These are phyloP conservation scores for Termitomyces sp. DNA, from an alignment of 768 basidiomycete species.

Conservation along the genomic window DNA sequence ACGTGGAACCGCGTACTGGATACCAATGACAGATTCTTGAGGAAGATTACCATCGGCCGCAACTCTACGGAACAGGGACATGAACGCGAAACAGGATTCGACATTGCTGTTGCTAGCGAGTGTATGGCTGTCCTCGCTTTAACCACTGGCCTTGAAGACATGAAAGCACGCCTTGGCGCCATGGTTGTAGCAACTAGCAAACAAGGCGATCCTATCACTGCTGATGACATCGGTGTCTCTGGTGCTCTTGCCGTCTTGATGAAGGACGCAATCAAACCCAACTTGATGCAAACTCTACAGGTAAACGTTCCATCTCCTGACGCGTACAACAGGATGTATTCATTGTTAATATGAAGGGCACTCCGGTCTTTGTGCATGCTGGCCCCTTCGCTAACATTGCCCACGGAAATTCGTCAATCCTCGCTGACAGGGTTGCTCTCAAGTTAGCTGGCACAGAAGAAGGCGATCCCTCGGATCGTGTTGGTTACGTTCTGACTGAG, in stretches of 20 bases:
- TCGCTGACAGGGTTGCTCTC: conserved; percentile 94
- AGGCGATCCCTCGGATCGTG: conserved; percentile 74
- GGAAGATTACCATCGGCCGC: conserved; percentile 91
- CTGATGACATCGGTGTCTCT: conserved; percentile 93
- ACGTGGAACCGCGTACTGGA: conserved; percentile 98
- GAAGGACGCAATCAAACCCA: conserved; percentile 99
- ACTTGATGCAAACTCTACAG: conserved; percentile 97
- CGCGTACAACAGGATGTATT: neutral
- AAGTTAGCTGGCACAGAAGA: conserved; percentile 95
- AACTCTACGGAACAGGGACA: conserved; percentile 86
- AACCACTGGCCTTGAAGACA: conserved; percentile 82
- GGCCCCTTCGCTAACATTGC: conserved; percentile 99
- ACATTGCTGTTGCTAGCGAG: conserved; percentile 96
- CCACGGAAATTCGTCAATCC: conserved; percentile 96
- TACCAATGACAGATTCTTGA: conserved; percentile 94
- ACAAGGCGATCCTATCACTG: conserved; percentile 86
- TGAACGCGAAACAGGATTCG: conserved; percentile 87
- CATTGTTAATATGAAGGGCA: conserved; percentile 52
- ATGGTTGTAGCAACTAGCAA: conserved; percentile 98
- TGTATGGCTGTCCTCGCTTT: conserved; percentile 97
- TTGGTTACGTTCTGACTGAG: conserved; percentile 96
- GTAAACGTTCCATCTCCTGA: conserved; percentile 21
- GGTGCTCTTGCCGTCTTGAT: conserved; percentile 95
- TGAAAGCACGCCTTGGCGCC: conserved; percentile 86
- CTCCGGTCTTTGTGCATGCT: conserved; percentile 97